Evolutionary conservation across 2,329 filamentous ascomycete genomes (phyloP).

Genomic region (Penicillium sp.): DNA sequence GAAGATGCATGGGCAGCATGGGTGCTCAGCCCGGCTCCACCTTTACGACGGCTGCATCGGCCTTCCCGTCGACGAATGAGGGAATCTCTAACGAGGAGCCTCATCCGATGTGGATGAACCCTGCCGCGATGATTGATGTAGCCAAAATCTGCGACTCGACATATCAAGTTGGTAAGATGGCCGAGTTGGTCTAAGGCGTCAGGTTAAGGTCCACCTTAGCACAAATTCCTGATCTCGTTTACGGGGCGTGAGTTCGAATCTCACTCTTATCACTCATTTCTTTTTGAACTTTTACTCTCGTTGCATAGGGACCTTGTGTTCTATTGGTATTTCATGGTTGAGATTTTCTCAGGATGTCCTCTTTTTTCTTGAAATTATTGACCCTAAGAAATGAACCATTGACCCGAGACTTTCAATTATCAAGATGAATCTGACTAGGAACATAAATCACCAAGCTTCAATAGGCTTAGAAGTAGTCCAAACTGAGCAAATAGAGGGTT

Average conservation of each 20-base stretch:
- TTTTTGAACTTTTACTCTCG: neutral
- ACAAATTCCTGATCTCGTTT: slow-evolving; percentile 24
- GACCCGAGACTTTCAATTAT: neutral
- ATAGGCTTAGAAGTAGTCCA: neutral
- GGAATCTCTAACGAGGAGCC: slow-evolving; percentile 2
- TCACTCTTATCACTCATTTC: slow-evolving; percentile 25
- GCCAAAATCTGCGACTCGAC: neutral
- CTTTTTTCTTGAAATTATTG: too few relatives aligned
- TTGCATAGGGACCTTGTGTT: too few relatives aligned
- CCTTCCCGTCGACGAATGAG: neutral
- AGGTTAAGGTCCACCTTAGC: slow-evolving; percentile 36
- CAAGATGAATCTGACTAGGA: neutral
- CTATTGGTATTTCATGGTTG: too few relatives aligned
- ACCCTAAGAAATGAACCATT: too few relatives aligned
- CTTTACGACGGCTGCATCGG: slow-evolving; percentile 7
- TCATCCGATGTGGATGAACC: neutral
- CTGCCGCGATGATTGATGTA: neutral
- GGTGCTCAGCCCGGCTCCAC: neutral
- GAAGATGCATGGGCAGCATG: neutral
- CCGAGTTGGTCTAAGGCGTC: slow-evolving; percentile 38
- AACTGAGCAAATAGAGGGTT: neutral
- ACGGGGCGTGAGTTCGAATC: slow-evolving; percentile 27
- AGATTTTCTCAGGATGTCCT: too few relatives aligned
- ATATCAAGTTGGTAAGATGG: slow-evolving; percentile 30
- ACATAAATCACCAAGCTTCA: neutral